Percentiles rank a stretch among this genome's conserved stretches.
Conservation (phyloP, 179 eudicot genomes). For the Monotropa hypopitys region DNA sequence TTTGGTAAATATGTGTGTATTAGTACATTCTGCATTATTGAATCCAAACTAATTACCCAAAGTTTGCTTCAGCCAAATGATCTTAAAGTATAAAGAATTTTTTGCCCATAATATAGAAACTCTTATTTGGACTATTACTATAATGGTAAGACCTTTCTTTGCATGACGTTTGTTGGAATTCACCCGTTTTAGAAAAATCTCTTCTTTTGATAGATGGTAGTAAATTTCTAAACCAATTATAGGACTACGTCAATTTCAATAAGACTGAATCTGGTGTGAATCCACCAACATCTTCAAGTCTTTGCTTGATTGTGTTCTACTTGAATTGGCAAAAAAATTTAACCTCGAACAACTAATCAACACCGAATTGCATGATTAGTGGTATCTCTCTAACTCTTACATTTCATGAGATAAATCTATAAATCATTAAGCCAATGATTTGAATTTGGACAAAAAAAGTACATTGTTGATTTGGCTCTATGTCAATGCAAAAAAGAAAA, state of each 20-base stretch:
- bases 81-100: too few relatives aligned
- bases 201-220: neutral
- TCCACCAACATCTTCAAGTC: neutral
- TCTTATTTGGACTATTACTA: neutral
- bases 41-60: too few relatives aligned
- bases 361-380: neutral
- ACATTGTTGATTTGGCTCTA: neutral
- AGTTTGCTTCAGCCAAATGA: too few relatives aligned
- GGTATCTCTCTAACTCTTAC: neutral
- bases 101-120: too few relatives aligned
- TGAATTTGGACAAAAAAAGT: neutral
- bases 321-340: neutral
- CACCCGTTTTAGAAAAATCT: neutral
- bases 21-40: too few relatives aligned
- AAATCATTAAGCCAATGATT: neutral
- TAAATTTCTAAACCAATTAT: neutral
- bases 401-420: neutral
- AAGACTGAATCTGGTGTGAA: neutral
- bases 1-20: too few relatives aligned
- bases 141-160: neutral
- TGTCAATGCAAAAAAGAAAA: neutral
- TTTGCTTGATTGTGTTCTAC: neutral
- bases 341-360: neutral
- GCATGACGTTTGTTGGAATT: neutral
- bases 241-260: constrained; percentile 2